Evolutionary conservation across 2,329 filamentous ascomycete species (phyloP).

Genomic region (Paraphoma chrysanthemicola): DNA sequence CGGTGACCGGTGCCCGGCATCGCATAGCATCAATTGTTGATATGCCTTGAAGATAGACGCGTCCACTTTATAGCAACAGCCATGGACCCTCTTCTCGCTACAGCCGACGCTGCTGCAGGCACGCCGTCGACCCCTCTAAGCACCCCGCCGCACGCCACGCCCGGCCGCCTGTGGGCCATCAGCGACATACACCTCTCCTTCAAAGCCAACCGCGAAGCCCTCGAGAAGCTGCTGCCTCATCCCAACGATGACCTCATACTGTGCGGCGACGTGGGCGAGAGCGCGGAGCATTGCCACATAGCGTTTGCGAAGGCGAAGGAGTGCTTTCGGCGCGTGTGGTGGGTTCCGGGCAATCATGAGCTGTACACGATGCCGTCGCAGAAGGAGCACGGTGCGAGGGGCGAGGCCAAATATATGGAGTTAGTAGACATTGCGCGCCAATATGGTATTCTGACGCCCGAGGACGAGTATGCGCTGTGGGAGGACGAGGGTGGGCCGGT

Average conservation of each 20-base stretch:
- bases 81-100: conserved; percentile 34
- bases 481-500: conserved; percentile 58
- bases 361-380: conserved; percentile 59
- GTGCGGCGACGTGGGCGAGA: conserved; percentile 52
- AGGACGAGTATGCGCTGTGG: conserved; percentile 63
- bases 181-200: conserved; percentile 56
- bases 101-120: conserved; percentile 17
- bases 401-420: conserved; percentile 62
- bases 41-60: not conserved
- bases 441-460: conserved; percentile 62
- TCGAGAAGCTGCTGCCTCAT: conserved; percentile 48
- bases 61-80: not conserved
- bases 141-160: conserved; percentile 15
- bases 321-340: conserved; percentile 58
- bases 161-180: conserved; percentile 52
- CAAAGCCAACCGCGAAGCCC: conserved; percentile 54
- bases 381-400: conserved; percentile 49
- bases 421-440: conserved; percentile 61
- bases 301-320: conserved; percentile 50
- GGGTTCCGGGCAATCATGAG: conserved; percentile 66
- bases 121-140: conserved; percentile 10
- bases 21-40: no score
- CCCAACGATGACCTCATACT: conserved; percentile 55
- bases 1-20: no score
- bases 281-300: conserved; percentile 39